Evolutionary conservation across 345 rosid genomes (phyloP).

Genomic region (Psidium friedrichsthalianum): DNA sequence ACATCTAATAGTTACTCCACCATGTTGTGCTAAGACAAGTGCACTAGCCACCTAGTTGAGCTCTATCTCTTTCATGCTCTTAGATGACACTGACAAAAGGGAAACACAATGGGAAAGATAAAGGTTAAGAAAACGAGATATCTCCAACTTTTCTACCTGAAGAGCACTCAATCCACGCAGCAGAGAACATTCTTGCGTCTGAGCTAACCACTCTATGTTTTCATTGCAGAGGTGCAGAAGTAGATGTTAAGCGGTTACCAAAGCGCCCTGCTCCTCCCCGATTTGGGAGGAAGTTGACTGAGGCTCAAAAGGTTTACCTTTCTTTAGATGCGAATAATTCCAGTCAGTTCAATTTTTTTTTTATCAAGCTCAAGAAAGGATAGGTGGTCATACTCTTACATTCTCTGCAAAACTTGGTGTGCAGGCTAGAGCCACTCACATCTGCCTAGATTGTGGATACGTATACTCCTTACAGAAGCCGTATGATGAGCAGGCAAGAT

Average conservation of each 20-base stretch:
- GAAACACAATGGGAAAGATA: background rate
- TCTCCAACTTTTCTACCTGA: background rate
- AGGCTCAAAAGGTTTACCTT: conserved; percentile 58
- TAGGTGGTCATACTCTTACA: background rate
- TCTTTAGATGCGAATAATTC: background rate
- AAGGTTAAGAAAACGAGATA: background rate
- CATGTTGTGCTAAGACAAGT: background rate
- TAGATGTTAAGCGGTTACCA: conserved; percentile 73
- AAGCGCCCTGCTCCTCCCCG: conserved; percentile 98
- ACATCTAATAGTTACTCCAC: background rate
- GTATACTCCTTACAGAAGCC: conserved; percentile 68
- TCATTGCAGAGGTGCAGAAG: conserved; percentile 64
- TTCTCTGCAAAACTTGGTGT: background rate
- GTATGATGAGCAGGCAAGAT: conserved; percentile 75
- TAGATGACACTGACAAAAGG: background rate
- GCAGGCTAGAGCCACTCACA: conserved; percentile 92
- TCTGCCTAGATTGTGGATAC: conserved; percentile 92
- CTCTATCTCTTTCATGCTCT: background rate
- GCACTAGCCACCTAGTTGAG: background rate
- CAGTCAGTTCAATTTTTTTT: background rate
- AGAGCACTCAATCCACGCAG: background rate
- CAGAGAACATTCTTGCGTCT: background rate
- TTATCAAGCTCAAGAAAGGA: background rate
- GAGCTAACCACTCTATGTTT: background rate
- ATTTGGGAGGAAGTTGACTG: conserved; percentile 85